Conservation (phyloP, 2,329 filamentous ascomycete species). For the Talaromyces funiculosus region DNA sequence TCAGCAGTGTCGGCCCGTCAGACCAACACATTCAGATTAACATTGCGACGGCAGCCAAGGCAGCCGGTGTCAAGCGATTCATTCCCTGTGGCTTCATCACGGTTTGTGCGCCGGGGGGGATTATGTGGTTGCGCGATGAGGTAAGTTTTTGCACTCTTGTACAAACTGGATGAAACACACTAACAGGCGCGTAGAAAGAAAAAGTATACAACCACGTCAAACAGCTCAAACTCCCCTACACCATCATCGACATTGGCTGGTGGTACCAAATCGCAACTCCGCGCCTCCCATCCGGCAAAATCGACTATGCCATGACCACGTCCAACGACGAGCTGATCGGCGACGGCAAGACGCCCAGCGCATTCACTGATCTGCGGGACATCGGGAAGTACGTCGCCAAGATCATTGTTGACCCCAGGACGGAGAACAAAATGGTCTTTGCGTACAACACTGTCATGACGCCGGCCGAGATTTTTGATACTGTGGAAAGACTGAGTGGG, state of each 20-base stretch:
- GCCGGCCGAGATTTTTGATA: constrained; percentile 35
- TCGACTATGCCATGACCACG: constrained; percentile 36
- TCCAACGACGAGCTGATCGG: constrained; percentile 32
- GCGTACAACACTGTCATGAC: constrained; percentile 38
- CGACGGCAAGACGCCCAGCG: constrained; percentile 19
- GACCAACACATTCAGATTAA: constrained; percentile 30
- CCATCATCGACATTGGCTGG: constrained; percentile 49
- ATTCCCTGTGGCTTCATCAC: constrained; percentile 43
- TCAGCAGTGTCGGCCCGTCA: constrained; percentile 29
- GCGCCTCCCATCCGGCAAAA: constrained; percentile 32
- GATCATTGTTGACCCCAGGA: constrained; percentile 46
- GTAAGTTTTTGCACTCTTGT: constrained; percentile 14
- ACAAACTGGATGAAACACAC: not conserved
- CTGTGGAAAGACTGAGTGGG: constrained; percentile 40
- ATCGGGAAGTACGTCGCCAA: constrained; percentile 44
- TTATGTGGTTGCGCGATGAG: constrained; percentile 29
- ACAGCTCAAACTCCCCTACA: constrained; percentile 44
- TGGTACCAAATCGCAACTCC: constrained; percentile 47
- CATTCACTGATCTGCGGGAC: constrained; percentile 43
- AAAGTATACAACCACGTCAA: constrained; percentile 42
- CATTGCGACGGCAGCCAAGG: constrained; percentile 40
- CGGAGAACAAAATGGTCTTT: constrained; percentile 45
- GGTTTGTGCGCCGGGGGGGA: constrained; percentile 32
- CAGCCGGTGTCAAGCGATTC: constrained; percentile 43
- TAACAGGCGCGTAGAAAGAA: constrained; percentile 39